Conservation (phyloP, 2,329 filamentous ascomycete genomes). For the Gnomoniopsis sp. region DNA sequence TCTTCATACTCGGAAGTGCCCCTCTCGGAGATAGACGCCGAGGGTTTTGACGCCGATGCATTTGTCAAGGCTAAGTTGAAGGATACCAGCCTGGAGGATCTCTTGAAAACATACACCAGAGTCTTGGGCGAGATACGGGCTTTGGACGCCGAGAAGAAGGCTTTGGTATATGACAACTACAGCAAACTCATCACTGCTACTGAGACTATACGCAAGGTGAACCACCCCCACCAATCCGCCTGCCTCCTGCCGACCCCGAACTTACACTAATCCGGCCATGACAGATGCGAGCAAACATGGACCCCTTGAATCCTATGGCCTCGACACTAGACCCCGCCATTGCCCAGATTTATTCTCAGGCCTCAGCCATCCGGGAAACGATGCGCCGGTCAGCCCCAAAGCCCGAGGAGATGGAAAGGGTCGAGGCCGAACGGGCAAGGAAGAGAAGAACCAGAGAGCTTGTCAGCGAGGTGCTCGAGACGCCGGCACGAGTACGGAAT, state of each 20-base stretch:
- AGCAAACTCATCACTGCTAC: slow-evolving; percentile 95
- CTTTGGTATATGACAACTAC: slow-evolving; percentile 97
- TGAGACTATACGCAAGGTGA: slow-evolving; percentile 81
- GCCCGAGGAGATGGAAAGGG: slow-evolving; percentile 39
- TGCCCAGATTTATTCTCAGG: slow-evolving; percentile 66
- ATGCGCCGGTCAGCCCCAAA: slow-evolving; percentile 45
- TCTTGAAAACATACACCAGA: slow-evolving; percentile 67
- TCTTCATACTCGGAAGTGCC: slow-evolving; percentile 51
- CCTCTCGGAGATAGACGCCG: slow-evolving; percentile 68
- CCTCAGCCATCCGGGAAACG: slow-evolving; percentile 50
- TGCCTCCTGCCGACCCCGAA: not conserved
- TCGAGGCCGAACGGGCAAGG: slow-evolving; percentile 31
- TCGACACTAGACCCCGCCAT: slow-evolving; percentile 72
- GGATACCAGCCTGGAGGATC: slow-evolving; percentile 62
- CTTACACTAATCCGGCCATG: not conserved
- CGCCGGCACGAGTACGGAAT: slow-evolving; percentile 55
- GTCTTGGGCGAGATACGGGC: slow-evolving; percentile 80
- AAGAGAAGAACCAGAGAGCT: slow-evolving; percentile 48
- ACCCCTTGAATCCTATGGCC: slow-evolving; percentile 70
- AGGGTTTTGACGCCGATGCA: slow-evolving; percentile 68
- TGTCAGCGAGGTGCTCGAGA: slow-evolving; percentile 59
- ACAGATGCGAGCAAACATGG: slow-evolving; percentile 77
- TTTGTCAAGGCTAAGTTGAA: slow-evolving; percentile 62
- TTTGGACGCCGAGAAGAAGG: slow-evolving; percentile 93
- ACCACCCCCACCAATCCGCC: slow-evolving; percentile 10